These are phyloP conservation scores for Pseudonitzschia multistriata DNA, from an alignment of 108 stramenopile species.

Conservation along the genomic window DNA sequence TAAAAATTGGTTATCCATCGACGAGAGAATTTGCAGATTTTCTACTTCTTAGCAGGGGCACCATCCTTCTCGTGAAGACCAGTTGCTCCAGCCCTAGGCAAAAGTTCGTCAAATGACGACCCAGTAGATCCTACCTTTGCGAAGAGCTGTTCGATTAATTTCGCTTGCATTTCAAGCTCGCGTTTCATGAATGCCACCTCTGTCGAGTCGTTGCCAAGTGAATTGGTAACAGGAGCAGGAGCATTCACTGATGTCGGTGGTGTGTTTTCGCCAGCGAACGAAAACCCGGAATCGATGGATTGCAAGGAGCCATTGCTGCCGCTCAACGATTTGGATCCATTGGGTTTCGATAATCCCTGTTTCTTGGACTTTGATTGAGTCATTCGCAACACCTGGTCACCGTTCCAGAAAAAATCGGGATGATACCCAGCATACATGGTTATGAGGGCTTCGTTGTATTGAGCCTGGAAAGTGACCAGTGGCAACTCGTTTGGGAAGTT, in stretches of 20 bases:
- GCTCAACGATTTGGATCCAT: too few species aligned
- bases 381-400: conserved; percentile 11
- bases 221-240: neutral
- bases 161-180: conserved; percentile 19
- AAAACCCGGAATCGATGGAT: too few species aligned
- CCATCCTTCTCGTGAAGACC: too few species aligned
- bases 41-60: too few species aligned
- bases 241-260: neutral
- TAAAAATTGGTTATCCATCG: too few species aligned
- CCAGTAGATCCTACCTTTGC: conserved; percentile 4
- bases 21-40: too few species aligned
- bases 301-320: too few species aligned
- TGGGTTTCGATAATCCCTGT: too few species aligned
- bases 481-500: conserved; percentile 82
- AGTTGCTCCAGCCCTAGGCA: too few species aligned
- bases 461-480: conserved; percentile 59
- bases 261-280: too few species aligned
- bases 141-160: conserved; percentile 27
- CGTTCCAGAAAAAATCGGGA: conserved; percentile 73
- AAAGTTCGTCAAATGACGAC: too few species aligned
- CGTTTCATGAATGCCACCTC: conserved; percentile 20
- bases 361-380: neutral
- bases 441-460: conserved; percentile 73
- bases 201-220: neutral
- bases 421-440: conserved; percentile 74